Evolutionary conservation across 1,284 basidiomycete species (phyloP), one percentile per base, ranked within the genome.

Genomic region (Melampsora larici-populina): DNA sequence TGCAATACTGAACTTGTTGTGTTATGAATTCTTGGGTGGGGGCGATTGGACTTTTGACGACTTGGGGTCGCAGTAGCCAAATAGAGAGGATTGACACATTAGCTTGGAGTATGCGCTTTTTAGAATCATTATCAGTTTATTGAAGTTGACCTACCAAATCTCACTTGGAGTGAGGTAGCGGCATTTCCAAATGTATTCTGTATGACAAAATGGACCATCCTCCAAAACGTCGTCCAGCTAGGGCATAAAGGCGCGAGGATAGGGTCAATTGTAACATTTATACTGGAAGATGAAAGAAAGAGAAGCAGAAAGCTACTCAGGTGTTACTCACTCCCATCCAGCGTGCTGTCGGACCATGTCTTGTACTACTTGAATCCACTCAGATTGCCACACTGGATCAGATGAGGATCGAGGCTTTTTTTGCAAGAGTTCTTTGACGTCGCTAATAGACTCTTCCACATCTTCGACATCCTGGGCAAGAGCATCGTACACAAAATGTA

Each of bases 311-410:
- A 49, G 11, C 17, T 64, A 13, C n/a, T n/a, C 49, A 24, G 36
- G 7, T n/a, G 17, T 18, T 13, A 33, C 71, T 74, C 1, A 74
- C 71, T 74, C 83, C 86, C 86, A 87, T 0, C 86, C 86, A 0
- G 85, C 84, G 79, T 86, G 86, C 79, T 83, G 81, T 70, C 83
- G 83, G 26, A 87, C 80, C 8, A 87, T 70, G 9, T 82, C 83
- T 70, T 86, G 86, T 0, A 87, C 85, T 64, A 84, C 83, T 7
- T 83, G 80, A 1, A 84, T 82, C 85, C 86, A 87, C 79, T 87
- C 86, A 2, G 63, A 69, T 80, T 85, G 81, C 86, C 86, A 86
- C 21, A 46, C 79, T 21, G 62, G 78, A 51, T 79, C 68, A 9
- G 46, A 11, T 65, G 9, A 26, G 29, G 21, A 36, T 55, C 26